Evolutionary conservation across 202 grass and related monocot genomes (phyloP).

Genomic region (Saccharum hybrid): DNA sequence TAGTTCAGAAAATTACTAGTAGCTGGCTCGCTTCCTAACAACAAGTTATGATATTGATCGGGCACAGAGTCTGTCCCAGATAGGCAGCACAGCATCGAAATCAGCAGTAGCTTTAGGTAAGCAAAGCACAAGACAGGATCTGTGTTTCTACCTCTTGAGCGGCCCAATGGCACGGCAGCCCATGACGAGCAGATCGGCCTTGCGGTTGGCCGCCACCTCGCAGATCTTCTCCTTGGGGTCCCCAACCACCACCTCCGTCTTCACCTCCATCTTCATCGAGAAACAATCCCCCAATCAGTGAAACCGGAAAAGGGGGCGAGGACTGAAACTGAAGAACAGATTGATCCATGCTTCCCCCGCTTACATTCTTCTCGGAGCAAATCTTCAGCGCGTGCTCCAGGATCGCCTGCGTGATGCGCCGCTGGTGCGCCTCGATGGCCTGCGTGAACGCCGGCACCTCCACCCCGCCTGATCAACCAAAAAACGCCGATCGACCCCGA

Average conservation of each 20-base stretch:
- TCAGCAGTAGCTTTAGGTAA: constrained; percentile 8
- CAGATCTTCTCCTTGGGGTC: constrained; percentile 97
- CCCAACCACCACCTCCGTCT: constrained; percentile 85
- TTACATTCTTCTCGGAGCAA: constrained; percentile 82
- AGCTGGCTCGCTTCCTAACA: neutral
- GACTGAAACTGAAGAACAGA: neutral
- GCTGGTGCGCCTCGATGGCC: constrained; percentile 90
- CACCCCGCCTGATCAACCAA: constrained; percentile 53
- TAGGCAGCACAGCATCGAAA: constrained; percentile 8
- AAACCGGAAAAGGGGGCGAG: neutral
- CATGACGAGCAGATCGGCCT: constrained; percentile 93
- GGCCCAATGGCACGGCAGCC: constrained; percentile 79
- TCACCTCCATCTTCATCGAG: constrained; percentile 69
- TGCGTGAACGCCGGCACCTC: constrained; percentile 94
- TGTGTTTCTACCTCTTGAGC: constrained; percentile 67
- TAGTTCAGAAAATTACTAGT: neutral
- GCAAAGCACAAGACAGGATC: constrained; percentile 8
- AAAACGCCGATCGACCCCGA: neutral
- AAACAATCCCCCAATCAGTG: constrained; percentile 39
- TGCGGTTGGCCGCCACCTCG: constrained; percentile 58
- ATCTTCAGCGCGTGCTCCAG: constrained; percentile 80
- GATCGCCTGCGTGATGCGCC: constrained; percentile 85
- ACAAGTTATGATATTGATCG: neutral
- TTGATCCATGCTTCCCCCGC: neutral
- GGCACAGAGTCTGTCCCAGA: neutral